These are phyloP conservation scores for Chlamydomonas eustigma DNA, from an alignment of 139 green algal species.

Conservation along the genomic window DNA sequence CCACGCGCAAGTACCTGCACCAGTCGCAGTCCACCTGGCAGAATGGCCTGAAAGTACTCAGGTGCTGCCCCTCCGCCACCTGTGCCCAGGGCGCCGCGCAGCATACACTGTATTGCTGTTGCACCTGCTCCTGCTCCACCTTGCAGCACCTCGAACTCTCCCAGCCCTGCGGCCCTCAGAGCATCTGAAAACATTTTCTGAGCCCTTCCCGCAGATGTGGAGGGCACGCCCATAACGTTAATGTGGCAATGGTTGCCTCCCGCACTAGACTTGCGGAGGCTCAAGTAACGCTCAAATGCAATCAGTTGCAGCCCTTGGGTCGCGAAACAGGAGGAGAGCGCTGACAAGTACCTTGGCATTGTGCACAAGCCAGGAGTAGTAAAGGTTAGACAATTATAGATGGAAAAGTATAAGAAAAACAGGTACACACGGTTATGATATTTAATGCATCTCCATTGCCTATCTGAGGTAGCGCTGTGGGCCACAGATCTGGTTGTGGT, in stretches of 20 bases:
- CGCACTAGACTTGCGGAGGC: constrained; percentile 43
- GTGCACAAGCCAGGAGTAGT: too few species aligned
- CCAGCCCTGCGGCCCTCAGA: constrained; percentile 1
- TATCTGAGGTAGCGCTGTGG: too few species aligned
- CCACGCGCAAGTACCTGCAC: constrained; percentile 63
- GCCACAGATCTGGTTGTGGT: too few species aligned
- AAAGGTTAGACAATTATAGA: too few species aligned
- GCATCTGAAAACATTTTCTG: neutral
- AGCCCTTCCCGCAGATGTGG: constrained; percentile 17
- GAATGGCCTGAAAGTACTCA: constrained; percentile 25
- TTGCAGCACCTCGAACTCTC: constrained; percentile 3
- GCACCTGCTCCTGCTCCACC: neutral
- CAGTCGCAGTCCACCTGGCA: constrained; percentile 76
- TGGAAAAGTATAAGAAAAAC: too few species aligned
- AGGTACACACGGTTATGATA: too few species aligned
- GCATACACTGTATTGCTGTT: neutral
- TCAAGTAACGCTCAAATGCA: constrained; percentile 87
- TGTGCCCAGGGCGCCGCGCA: neutral
- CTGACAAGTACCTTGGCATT: constrained; percentile 77
- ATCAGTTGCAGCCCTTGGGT: constrained; percentile 61
- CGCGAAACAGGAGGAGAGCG: constrained; percentile 59
- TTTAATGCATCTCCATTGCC: too few species aligned
- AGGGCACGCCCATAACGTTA: constrained; percentile 66
- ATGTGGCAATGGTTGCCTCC: constrained; percentile 89
- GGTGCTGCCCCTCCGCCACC: neutral